Evolutionary conservation across 768 basidiomycete genomes (phyloP).

Genomic region (Coprinopsis cinerea): DNA sequence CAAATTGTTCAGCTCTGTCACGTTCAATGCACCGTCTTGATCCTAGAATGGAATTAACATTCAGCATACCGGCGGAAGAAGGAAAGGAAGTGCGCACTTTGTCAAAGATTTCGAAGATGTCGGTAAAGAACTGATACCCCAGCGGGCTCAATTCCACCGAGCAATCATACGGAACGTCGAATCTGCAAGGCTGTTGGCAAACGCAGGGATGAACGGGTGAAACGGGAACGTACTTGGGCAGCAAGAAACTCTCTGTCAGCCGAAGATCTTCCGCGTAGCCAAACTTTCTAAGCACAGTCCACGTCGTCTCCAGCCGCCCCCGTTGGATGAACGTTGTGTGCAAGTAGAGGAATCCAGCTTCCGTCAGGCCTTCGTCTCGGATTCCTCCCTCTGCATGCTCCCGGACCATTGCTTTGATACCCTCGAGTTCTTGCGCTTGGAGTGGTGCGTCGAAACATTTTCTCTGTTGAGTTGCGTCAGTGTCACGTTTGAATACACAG

Average conservation of each 20-base stretch:
- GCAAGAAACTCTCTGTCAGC: constrained; percentile 80
- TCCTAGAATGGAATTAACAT: constrained; percentile 45
- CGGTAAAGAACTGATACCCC: constrained; percentile 96
- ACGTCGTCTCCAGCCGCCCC: constrained; percentile 93
- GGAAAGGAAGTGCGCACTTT: constrained; percentile 43
- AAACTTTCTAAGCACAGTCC: constrained; percentile 92
- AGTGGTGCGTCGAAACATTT: constrained; percentile 95
- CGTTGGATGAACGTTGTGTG: constrained; percentile 97
- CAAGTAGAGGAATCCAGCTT: constrained; percentile 88
- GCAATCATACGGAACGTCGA: constrained; percentile 90
- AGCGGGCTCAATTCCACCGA: constrained; percentile 92
- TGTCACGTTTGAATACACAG: too few species aligned
- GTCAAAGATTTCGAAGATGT: constrained; percentile 93
- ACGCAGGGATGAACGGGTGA: too few species aligned
- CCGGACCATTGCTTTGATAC: constrained; percentile 90
- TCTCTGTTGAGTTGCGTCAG: constrained; percentile 54
- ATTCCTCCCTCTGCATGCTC: constrained; percentile 73
- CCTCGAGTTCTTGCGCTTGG: constrained; percentile 89
- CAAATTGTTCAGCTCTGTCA: constrained; percentile 75
- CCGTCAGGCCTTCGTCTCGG: constrained; percentile 76
- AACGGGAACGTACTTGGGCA: constrained; percentile 65
- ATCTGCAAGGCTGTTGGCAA: constrained; percentile 39
- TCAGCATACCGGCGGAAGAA: background rate
- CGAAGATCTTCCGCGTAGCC: constrained; percentile 95
- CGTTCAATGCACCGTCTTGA: constrained; percentile 88